Evolutionary conservation across 495 filamentous ascomycete species (phyloP).

Genomic region (Penicillium samsonianum): DNA sequence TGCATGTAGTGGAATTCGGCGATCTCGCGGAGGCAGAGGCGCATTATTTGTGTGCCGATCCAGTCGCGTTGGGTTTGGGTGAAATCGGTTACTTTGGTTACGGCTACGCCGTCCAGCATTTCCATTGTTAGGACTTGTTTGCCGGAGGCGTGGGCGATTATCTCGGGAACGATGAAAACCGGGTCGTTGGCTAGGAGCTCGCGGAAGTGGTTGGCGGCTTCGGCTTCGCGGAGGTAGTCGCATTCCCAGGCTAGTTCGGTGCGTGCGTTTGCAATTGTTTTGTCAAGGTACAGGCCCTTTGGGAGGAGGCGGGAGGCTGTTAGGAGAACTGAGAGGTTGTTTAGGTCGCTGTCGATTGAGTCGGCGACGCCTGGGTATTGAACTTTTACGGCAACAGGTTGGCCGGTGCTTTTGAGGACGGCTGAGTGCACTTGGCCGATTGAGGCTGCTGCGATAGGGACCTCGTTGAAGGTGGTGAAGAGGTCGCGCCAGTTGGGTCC

Average conservation of each 20-base stretch:
- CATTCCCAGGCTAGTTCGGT: constrained; percentile 95
- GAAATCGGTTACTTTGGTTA: constrained; percentile 76
- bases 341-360: constrained; percentile 93
- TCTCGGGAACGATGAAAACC: constrained; percentile 75
- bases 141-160: constrained; percentile 78
- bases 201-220: constrained; percentile 72
- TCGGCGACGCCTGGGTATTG: constrained; percentile 97
- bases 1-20: constrained; percentile 96
- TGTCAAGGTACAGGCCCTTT: constrained; percentile 90
- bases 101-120: constrained; percentile 81
- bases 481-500: constrained; percentile 84
- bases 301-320: constrained; percentile 87
- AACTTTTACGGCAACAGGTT: constrained; percentile 87
- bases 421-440: constrained; percentile 96
- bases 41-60: constrained; percentile 86
- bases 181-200: constrained; percentile 70
- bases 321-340: constrained; percentile 86
- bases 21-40: constrained; percentile 91
- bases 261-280: constrained; percentile 96
- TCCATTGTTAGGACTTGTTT: constrained; percentile 92
- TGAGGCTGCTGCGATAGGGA: constrained; percentile 93
- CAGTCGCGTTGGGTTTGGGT: constrained; percentile 84
- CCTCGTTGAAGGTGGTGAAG: constrained; percentile 82
- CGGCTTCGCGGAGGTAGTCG: constrained; percentile 87
- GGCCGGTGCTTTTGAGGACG: constrained; percentile 69